Percentiles rank a stretch among this genome's conserved stretches.
Evolutionary conservation across 805 yeast species (phyloP).

Genomic region (Suhomyces emberorum): DNA sequence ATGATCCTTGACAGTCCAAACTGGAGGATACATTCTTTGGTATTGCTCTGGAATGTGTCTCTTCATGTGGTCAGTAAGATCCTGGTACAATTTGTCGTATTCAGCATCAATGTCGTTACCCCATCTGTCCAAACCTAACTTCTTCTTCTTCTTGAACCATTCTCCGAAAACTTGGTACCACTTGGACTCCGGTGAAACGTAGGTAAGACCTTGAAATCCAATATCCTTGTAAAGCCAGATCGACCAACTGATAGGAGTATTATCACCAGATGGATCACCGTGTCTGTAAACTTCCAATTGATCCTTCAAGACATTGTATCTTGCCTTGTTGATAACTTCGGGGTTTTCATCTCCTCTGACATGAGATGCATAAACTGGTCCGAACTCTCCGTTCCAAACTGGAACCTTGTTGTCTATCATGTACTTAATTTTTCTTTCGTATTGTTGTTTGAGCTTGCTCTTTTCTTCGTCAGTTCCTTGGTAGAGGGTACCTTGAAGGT

Average conservation of each 20-base stretch:
- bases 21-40: conserved; percentile 40
- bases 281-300: conserved; percentile 42
- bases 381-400: conserved; percentile 55
- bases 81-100: conserved; percentile 33
- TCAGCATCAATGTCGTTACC: conserved; percentile 45
- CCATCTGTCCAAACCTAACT: conserved; percentile 49
- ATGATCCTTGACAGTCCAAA: conserved; percentile 37
- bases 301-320: conserved; percentile 43
- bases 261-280: conserved; percentile 50
- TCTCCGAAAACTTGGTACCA: conserved; percentile 42
- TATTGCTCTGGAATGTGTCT: conserved; percentile 39
- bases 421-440: conserved; percentile 43
- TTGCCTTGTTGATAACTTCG: conserved; percentile 34
- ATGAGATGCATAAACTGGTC: conserved; percentile 47
- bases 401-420: conserved; percentile 41
- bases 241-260: conserved; percentile 46
- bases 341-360: conserved; percentile 40
- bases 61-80: conserved; percentile 34
- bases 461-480: conserved; percentile 33
- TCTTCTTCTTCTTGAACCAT: conserved; percentile 41
- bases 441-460: conserved; percentile 34
- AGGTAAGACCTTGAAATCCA: conserved; percentile 50
- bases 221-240: conserved; percentile 54
- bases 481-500: conserved; percentile 27
- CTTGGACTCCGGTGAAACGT: conserved; percentile 42